Evolutionary conservation across 441 rosid species (phyloP).

Genomic region (Erodium trifolium): DNA sequence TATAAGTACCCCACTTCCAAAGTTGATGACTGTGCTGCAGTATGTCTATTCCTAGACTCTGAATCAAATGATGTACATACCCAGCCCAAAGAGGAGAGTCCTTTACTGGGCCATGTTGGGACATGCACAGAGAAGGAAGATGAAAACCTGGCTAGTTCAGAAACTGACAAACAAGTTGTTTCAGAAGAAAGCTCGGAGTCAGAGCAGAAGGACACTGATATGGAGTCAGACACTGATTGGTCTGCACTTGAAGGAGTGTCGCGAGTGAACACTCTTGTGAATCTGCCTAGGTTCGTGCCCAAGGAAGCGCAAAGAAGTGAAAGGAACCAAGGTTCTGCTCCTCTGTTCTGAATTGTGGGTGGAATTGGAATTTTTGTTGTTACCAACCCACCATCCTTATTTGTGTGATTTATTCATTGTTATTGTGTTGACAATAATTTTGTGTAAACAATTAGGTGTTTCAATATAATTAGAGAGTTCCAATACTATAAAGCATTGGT

Average conservation of each 20-base stretch:
- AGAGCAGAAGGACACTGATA: constrained; percentile 29
- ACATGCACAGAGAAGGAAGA: constrained; percentile 21
- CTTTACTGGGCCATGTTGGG: constrained; percentile 19
- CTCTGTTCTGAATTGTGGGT: too few relatives aligned
- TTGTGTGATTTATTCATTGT: constrained; percentile 18
- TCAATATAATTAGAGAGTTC: too few relatives aligned
- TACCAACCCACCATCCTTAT: constrained; percentile 27
- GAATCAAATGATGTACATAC: constrained; percentile 28
- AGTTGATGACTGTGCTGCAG: constrained; percentile 26
- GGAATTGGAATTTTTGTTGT: constrained; percentile 33
- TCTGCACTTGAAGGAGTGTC: constrained; percentile 95
- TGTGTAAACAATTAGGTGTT: too few relatives aligned
- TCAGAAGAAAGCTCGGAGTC: constrained; percentile 32
- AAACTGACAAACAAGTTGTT: constrained; percentile 18
- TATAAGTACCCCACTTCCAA: constrained; percentile 83
- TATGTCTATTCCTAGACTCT: constrained; percentile 73
- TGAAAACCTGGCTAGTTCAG: constrained; percentile 22
- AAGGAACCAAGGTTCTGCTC: not conserved
- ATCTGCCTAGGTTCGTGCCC: constrained; percentile 64
- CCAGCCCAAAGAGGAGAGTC: constrained; percentile 33
- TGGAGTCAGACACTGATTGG: constrained; percentile 54
- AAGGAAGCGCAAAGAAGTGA: constrained; percentile 8
- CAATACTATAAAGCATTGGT: too few relatives aligned
- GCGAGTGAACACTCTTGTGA: constrained; percentile 70
- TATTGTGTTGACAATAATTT: constrained; percentile 14